Conservation (phyloP, 208 protist genomes). For the Wallacemonas rigidus region DNA sequence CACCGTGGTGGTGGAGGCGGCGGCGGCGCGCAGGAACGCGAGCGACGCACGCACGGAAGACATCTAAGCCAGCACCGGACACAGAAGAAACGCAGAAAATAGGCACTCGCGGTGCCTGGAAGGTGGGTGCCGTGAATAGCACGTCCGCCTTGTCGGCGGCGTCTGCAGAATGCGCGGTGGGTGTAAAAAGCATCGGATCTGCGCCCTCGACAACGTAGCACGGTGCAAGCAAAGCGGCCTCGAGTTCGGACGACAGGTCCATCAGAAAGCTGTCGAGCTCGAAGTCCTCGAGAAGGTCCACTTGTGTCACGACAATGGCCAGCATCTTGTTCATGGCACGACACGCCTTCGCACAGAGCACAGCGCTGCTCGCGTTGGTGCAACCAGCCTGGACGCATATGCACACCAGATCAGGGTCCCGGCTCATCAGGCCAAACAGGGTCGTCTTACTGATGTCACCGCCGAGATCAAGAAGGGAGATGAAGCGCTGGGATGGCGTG, state of each 20-base stretch:
- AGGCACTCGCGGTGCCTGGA: conserved; percentile 42
- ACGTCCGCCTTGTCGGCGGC: not conserved
- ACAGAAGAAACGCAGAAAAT: conserved; percentile 73
- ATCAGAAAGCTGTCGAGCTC: conserved; percentile 91
- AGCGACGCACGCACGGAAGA: conserved; percentile 52
- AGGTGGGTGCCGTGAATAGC: conserved; percentile 31
- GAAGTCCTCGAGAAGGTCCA: conserved; percentile 92
- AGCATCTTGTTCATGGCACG: conserved; percentile 92
- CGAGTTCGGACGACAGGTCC: conserved; percentile 67
- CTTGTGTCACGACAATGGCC: conserved; percentile 94
- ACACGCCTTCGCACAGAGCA: conserved; percentile 92
- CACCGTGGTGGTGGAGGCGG: no score
- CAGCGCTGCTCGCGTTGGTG: conserved; percentile 28
- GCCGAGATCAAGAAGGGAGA: conserved; percentile 75
- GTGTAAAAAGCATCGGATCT: conserved; percentile 24
- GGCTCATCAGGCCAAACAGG: conserved; percentile 93
- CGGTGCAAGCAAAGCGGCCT: conserved; percentile 33
- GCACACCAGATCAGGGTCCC: conserved; percentile 89
- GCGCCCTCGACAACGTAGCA: conserved; percentile 42
- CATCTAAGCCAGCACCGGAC: conserved; percentile 47
- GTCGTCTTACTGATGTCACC: conserved; percentile 82
- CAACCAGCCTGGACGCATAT: conserved; percentile 63
- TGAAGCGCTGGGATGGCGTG: conserved; percentile 28
- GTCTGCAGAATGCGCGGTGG: not conserved
- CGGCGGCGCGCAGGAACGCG: conserved; percentile 29